Conservation (phyloP, 2,329 filamentous ascomycete genomes). For the Microdochium paspali region DNA sequence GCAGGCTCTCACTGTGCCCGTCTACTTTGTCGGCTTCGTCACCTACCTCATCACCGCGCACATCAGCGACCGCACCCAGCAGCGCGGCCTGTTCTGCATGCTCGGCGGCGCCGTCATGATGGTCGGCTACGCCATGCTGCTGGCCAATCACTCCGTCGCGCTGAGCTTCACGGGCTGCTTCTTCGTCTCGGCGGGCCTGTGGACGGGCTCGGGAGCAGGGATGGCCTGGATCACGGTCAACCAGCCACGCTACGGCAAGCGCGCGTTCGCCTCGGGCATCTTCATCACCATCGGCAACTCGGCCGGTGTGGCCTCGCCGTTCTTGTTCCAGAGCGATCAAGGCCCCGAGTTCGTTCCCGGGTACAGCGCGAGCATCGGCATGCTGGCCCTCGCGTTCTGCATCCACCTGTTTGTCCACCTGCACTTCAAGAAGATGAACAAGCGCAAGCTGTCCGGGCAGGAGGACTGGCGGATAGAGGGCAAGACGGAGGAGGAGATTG, state of each 20-base stretch:
- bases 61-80: slow-evolving; percentile 56
- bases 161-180: slow-evolving; percentile 55
- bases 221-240: slow-evolving; percentile 41
- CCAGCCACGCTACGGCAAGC: slow-evolving; percentile 54
- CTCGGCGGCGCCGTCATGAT: slow-evolving; percentile 42
- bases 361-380: slow-evolving; percentile 38
- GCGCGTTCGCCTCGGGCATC: slow-evolving; percentile 51
- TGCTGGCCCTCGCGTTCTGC: slow-evolving; percentile 26
- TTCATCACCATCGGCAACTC: slow-evolving; percentile 54
- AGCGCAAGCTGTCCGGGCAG: slow-evolving; percentile 21
- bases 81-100: slow-evolving; percentile 45
- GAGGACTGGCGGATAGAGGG: slow-evolving; percentile 30
- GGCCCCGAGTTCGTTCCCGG: slow-evolving; percentile 38
- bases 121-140: slow-evolving; percentile 56
- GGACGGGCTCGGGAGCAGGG: slow-evolving; percentile 27
- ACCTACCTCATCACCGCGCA: slow-evolving; percentile 63
- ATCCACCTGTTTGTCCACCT: slow-evolving; percentile 15
- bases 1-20: slow-evolving; percentile 73
- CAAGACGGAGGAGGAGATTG: slow-evolving; percentile 29
- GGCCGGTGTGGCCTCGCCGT: slow-evolving; percentile 53
- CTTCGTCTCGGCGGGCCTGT: slow-evolving; percentile 52
- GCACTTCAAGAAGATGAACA: slow-evolving; percentile 16
- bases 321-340: slow-evolving; percentile 36
- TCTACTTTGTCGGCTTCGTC: slow-evolving; percentile 68
- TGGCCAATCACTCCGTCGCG: slow-evolving; percentile 48